These are phyloP conservation scores for Pythium utonaiense DNA, from an alignment of 352 stramenopile genomes.

Conservation along the genomic window DNA sequence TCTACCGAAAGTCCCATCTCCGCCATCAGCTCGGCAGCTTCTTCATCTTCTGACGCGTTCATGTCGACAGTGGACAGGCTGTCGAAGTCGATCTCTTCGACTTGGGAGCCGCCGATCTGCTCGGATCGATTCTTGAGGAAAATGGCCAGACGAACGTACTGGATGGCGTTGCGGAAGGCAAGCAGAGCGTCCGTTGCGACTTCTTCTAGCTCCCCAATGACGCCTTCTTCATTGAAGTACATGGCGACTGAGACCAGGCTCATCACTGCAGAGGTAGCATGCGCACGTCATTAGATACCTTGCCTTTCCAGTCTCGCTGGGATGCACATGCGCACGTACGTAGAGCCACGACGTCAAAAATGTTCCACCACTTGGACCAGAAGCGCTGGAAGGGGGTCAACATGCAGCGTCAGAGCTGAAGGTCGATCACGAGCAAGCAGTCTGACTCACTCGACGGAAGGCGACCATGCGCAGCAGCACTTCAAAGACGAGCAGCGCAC, in stretches of 20 bases:
- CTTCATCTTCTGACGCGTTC: conserved; percentile 14
- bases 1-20: conserved; percentile 13
- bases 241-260: conserved; percentile 74
- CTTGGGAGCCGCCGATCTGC: conserved; percentile 22
- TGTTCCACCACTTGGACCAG: conserved; percentile 84
- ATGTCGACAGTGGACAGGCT: conserved; percentile 5
- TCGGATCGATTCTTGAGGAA: conserved; percentile 63
- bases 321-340: conserved; percentile 25
- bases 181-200: conserved; percentile 74
- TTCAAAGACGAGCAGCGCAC: conserved; percentile 70
- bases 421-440: not conserved
- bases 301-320: too few relatives aligned
- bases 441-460: conserved; percentile 52
- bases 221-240: conserved; percentile 83
- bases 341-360: conserved; percentile 78
- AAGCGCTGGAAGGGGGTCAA: conserved; percentile 39
- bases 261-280: conserved; percentile 37
- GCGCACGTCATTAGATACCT: not conserved
- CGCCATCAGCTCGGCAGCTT: conserved; percentile 11
- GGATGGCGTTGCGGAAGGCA: conserved; percentile 69
- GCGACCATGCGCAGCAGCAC: conserved; percentile 80
- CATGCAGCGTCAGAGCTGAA: not conserved
- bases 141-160: conserved; percentile 78
- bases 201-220: conserved; percentile 81
- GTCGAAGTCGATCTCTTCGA: conserved; percentile 27